Evolutionary conservation across 805 yeast species (phyloP), one percentile per base, ranked within the genome.

Genomic region (Zygotorulaspora chibaensis): DNA sequence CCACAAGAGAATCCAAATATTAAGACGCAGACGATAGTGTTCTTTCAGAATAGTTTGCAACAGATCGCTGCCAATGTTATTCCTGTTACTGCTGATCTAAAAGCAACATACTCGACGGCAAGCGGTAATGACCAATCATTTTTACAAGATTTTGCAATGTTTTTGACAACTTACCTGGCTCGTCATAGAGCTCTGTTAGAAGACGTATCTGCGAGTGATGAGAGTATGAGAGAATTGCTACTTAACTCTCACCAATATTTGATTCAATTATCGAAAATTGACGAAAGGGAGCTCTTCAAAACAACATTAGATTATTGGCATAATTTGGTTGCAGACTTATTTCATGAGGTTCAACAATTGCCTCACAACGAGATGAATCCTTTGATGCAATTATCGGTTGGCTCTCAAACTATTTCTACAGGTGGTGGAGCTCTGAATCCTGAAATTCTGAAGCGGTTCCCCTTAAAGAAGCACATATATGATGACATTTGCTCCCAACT

Each of bases 221-320:
- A 75, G 33, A 66, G 71, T 44, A 66, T 73, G 35, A 76, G 77
- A 57, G 83, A 79, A 18, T 68, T 88, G 42, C 70, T 88, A 46
- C 63, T 84, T 46, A 77, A 80, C 43, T 80, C 95, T 1, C 95
- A 90, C 62, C 77, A 79, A 61, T 89, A 89, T 66, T 73, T 93
- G 56, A 79, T 93, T 55, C 84, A 84, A 57, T 74, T 93, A 47
- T 89, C 97, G 7, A 80, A 83, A 63, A 86, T 93, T 56, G 96
- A 91, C 52, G 99, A 93, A 69, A 79, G 99, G 58, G 99, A 93
- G 69, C 74, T 93, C 54, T 93, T 93, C 73, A 93, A 93, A 66
- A 90, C 95, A 37, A 87, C 96, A 59, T 76, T 93, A 54, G 99
- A 93, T 65, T 93, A 90, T 69, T 93, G 99, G 99, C 72, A 84